Evolutionary conservation across 768 basidiomycete species (phyloP), one percentile per base, ranked within the genome.

Genomic region (Lactarius quietus): DNA sequence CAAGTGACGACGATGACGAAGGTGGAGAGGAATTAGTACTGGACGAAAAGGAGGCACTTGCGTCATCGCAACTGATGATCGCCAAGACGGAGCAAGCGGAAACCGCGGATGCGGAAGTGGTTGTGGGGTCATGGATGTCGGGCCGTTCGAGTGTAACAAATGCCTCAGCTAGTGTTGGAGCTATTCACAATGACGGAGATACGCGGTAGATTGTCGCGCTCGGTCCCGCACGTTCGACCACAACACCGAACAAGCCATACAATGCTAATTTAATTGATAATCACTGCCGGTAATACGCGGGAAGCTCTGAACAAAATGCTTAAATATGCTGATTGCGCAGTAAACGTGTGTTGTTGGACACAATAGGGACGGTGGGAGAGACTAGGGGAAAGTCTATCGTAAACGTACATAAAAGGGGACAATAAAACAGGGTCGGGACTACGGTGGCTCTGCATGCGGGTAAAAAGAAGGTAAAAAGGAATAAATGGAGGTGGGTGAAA

Each of bases 301-400:
- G n/a, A n/a, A n/a, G n/a, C 39, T 38, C 26, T 10, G 36, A 31
- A 59, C 23, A 23, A 43, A 36, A n/a, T 28, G 45, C 41, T 28
- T 61, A 56, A 65, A 65, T 48, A 48, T 48, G 48, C 57, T 41
- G 38, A 31, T 17, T 20, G n/a, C 23, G 45, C 43, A 39, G 35
- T 35, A 18, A 33, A 60, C 41, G 38, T 38, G 55, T 28, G 29
- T 55, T 45, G 36, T n/a, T n/a, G n/a, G 20, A 41, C 39, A 45
- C 39, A n/a, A n/a, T n/a, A n/a, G n/a, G n/a, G n/a, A n/a, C 1
- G 56, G 45, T 41, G 20, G 53, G 41, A 55, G 53, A 41, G 26
- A 35, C 38, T 61, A 61, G 55, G 57, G 12, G 45, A 51, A 61
- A 52, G 23, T 65, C 64, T 61, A 65, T 57, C 45, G 48, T 56